Base-by-base conservation (phyloP, 805 yeast genomes). In the Candida manassasensis region DNA sequence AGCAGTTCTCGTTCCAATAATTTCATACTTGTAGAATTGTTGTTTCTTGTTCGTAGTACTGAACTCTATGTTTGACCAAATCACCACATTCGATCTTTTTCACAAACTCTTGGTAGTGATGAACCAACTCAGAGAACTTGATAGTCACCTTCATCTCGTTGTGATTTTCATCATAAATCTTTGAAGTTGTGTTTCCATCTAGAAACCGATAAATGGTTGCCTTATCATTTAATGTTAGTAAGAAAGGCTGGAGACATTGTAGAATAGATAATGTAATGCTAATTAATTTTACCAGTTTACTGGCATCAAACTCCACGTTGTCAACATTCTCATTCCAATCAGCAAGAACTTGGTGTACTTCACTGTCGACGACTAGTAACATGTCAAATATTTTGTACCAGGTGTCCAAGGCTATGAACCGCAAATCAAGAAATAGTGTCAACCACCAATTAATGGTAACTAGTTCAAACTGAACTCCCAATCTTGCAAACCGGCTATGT, bases 361-460 rank as follows among this genome's bases (percentile, higher is more conserved):
- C 66, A 11, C 65, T 49, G 48, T 71, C 61, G 4, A 39, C 40
- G 3, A 61, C 42, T 27, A 62, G 43, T 32, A 77, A 47, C 13
- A 66, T 59, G 47, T 77, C 82, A 65, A 79, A 69, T 6, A 76
- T 51, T 32, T 72, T 59, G 49, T 74, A 70, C 55, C 78, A 64
- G 2, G 70, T 59, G 21, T 76, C 79, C 1, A 71, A 58, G 1
- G 74, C 69, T n/a, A 73, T 48, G 22, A 73, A 61, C 30, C 65
- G 48, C 16, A 38, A 28, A 26, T 61, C 79, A 0, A 76, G 69
- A 48, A 75, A 77, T 19, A 77, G 51, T 7, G 77, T 63, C 11
- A 76, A 57, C 60, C 78, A 75, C 82, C 82, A 76, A 39, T 73
- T 71, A 46, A 74, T 63, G 9, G 78, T 65, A 16, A 75, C 63